Evolutionary conservation across 805 yeast genomes (phyloP).

Genomic region (Metschnikowia noctiluminum): DNA sequence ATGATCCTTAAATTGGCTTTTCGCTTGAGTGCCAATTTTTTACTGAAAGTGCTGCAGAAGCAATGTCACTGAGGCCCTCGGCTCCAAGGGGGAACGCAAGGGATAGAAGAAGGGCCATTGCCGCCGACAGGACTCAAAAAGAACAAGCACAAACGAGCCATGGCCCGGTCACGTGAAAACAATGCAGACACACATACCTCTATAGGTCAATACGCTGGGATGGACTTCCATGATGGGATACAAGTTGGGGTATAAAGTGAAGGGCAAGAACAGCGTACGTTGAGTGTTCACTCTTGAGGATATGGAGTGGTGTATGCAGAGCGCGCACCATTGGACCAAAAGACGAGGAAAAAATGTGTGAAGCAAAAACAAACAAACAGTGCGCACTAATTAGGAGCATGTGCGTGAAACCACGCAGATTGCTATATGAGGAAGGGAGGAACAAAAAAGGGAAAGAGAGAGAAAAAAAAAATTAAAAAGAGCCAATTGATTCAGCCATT

Average conservation of each 20-base stretch:
- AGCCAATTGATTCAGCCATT: no score
- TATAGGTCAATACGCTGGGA: slow-evolving; percentile 72
- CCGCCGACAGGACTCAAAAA: not conserved
- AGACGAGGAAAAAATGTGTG: not conserved
- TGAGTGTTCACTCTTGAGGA: slow-evolving; percentile 3
- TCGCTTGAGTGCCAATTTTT: no score
- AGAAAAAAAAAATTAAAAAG: no score
- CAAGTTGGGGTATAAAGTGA: not conserved
- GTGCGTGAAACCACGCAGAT: not conserved
- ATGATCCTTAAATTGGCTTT: no score
- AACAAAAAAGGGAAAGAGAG: no score
- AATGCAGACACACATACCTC: slow-evolving; percentile 51
- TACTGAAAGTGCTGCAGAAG: no score
- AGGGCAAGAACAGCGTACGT: slow-evolving; percentile 4
- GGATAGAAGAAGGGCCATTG: not conserved
- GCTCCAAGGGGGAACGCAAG: no score
- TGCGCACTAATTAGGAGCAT: not conserved
- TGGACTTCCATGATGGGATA: slow-evolving; percentile 56
- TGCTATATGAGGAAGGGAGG: no score
- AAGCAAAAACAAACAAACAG: not conserved
- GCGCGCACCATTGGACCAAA: not conserved
- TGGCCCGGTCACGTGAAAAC: not conserved
- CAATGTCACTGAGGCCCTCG: no score
- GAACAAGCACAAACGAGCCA: not conserved
- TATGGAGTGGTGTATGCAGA: not conserved